Percentiles rank a stretch among this genome's conserved stretches.
Evolutionary conservation across 225 moss, liverwort and hornwort genomes (phyloP).

Genomic region (Polytrichum commune): DNA sequence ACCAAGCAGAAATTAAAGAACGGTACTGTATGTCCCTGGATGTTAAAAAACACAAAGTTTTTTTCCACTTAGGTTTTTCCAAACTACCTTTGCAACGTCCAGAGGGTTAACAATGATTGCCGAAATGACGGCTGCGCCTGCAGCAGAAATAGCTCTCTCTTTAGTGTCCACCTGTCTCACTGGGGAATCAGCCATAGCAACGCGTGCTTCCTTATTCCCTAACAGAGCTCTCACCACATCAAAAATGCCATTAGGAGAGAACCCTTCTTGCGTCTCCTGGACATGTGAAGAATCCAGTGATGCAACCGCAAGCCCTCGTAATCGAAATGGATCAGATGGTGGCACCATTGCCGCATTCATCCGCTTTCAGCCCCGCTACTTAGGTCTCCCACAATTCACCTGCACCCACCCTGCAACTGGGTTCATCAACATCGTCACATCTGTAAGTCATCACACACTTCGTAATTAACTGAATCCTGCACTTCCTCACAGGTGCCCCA

Average conservation of each 20-base stretch:
- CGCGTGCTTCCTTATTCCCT: conserved; percentile 27
- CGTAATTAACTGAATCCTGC: too few species aligned
- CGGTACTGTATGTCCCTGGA: too few species aligned
- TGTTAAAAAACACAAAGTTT: too few species aligned
- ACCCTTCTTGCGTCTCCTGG: conserved; percentile 35
- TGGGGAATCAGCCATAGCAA: conserved; percentile 36
- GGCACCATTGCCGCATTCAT: conserved; percentile 40
- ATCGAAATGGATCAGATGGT: conserved; percentile 35
- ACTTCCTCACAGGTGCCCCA: too few species aligned
- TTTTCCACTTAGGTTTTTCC: background rate
- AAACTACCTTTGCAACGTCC: conserved; percentile 55
- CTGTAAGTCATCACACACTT: too few species aligned
- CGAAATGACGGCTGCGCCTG: conserved; percentile 54
- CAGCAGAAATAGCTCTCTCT: conserved; percentile 56
- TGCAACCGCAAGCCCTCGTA: conserved; percentile 41
- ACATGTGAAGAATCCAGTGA: conserved; percentile 21
- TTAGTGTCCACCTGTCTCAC: conserved; percentile 29
- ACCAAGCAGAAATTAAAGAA: too few species aligned
- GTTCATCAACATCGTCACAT: too few species aligned
- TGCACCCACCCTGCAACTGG: too few species aligned
- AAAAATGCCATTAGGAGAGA: conserved; percentile 31
- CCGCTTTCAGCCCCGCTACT: background rate
- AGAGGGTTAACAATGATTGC: conserved; percentile 55
- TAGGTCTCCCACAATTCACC: too few species aligned
- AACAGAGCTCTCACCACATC: conserved; percentile 29